Percentiles rank a stretch among this genome's conserved stretches.
Evolutionary conservation across 192 early-diverging fungal species (phyloP).

Genomic region (Pilaira anomala): DNA sequence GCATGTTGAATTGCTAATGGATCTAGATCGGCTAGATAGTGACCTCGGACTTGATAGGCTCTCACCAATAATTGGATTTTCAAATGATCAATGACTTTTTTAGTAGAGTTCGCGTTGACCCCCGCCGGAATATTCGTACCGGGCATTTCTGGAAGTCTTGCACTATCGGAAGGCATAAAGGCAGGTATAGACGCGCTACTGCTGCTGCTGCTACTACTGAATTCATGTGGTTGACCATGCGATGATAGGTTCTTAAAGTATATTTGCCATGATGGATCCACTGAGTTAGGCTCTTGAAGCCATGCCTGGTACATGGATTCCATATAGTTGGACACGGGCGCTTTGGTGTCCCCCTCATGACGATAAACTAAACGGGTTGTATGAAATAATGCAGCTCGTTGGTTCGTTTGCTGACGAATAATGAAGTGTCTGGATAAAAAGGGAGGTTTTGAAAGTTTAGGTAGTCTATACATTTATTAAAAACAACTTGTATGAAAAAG

Average conservation of each 20-base stretch:
- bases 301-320: slow-evolving; percentile 96
- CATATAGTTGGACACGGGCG: slow-evolving; percentile 83
- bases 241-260: slow-evolving; percentile 94
- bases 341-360: too few relatives aligned
- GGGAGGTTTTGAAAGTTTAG: too few relatives aligned
- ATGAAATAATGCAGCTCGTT: too few relatives aligned
- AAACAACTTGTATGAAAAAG: too few relatives aligned
- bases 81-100: slow-evolving; percentile 90
- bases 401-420: too few relatives aligned
- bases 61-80: slow-evolving; percentile 95
- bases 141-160: slow-evolving; percentile 45
- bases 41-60: slow-evolving; percentile 94
- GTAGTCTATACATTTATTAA: too few relatives aligned
- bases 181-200: slow-evolving; percentile 73
- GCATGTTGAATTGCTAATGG: slow-evolving; percentile 79
- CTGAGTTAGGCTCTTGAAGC: slow-evolving; percentile 80
- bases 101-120: slow-evolving; percentile 18
- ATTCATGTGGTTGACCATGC: too few relatives aligned
- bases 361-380: too few relatives aligned
- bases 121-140: slow-evolving; percentile 43
- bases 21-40: slow-evolving; percentile 91
- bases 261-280: slow-evolving; percentile 93
- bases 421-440: too few relatives aligned
- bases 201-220: slow-evolving; percentile 57
- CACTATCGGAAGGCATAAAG: slow-evolving; percentile 64